Percentiles rank a stretch among this genome's conserved stretches.
These are phyloP conservation scores for Camellia sinensis DNA, from an alignment of 148 eudicot species.

Conservation along the genomic window DNA sequence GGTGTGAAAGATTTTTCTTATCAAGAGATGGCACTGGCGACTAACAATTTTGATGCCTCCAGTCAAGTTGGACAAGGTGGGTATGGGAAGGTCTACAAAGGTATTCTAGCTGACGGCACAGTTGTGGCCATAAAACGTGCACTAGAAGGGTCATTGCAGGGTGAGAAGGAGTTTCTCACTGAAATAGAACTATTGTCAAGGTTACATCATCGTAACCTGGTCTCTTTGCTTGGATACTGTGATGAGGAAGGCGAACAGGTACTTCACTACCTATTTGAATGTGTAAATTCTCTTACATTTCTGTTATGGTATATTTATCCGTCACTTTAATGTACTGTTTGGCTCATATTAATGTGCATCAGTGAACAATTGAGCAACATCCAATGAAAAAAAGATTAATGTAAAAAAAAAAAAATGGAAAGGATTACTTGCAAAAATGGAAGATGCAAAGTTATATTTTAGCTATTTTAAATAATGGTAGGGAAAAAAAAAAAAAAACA, in stretches of 20 bases:
- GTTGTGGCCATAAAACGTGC: conserved; percentile 82
- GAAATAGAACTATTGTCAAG: conserved; percentile 75
- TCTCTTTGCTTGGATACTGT: conserved; percentile 69
- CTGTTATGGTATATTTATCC: neutral
- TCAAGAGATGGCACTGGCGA: conserved; percentile 55
- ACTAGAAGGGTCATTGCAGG: conserved; percentile 76
- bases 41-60: conserved; percentile 44
- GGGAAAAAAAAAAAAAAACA: neutral
- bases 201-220: conserved; percentile 74
- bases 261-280: neutral
- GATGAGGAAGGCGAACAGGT: conserved; percentile 89
- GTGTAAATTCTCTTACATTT: neutral
- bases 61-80: conserved; percentile 75
- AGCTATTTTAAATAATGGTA: neutral
- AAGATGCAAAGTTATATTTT: neutral
- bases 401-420: neutral
- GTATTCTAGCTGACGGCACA: conserved; percentile 54
- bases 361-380: neutral
- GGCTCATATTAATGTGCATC: neutral
- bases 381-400: neutral
- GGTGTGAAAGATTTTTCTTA: conserved; percentile 56
- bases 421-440: neutral
- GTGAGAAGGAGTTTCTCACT: conserved; percentile 66
- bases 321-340: neutral
- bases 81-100: conserved; percentile 80